These are phyloP conservation scores for Russula sp. DNA, from an alignment of 768 basidiomycete genomes.

Conservation along the genomic window DNA sequence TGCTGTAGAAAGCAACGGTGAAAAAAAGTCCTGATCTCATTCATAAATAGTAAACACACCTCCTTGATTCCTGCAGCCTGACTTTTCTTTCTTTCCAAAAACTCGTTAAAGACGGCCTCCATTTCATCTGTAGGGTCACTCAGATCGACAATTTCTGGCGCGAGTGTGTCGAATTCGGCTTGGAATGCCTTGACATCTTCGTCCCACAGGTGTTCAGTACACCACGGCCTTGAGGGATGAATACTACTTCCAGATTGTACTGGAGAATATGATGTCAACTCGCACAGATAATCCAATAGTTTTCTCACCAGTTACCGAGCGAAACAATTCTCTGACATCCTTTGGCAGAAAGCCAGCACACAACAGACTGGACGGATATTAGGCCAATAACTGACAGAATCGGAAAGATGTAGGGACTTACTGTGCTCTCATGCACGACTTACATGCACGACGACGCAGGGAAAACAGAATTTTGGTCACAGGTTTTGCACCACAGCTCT, in stretches of 20 bases:
- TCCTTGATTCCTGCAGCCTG: not conserved
- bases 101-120: not conserved
- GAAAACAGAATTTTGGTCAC: slow-evolving; percentile 12
- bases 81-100: not conserved
- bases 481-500: slow-evolving; percentile 17
- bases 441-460: slow-evolving; percentile 17
- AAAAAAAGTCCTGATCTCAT: not conserved
- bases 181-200: not conserved
- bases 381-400: no score
- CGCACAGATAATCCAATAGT: not conserved
- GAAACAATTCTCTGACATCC: not conserved
- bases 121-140: not conserved
- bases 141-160: not conserved
- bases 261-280: not conserved
- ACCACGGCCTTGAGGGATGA: not conserved
- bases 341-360: not conserved
- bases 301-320: not conserved
- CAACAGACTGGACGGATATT: no score
- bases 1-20: not conserved
- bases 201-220: slow-evolving; percentile 7
- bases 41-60: not conserved
- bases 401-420: not conserved
- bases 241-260: not conserved
- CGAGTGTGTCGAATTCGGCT: not conserved
- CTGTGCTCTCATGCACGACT: slow-evolving; percentile 9